A percentile compares a stretch with the other conserved stretches of the same genome.
phyloP scores from a whole-genome alignment of 2,329 filamentous ascomycete genomes.

The Calonectria ilicicola region DNA sequence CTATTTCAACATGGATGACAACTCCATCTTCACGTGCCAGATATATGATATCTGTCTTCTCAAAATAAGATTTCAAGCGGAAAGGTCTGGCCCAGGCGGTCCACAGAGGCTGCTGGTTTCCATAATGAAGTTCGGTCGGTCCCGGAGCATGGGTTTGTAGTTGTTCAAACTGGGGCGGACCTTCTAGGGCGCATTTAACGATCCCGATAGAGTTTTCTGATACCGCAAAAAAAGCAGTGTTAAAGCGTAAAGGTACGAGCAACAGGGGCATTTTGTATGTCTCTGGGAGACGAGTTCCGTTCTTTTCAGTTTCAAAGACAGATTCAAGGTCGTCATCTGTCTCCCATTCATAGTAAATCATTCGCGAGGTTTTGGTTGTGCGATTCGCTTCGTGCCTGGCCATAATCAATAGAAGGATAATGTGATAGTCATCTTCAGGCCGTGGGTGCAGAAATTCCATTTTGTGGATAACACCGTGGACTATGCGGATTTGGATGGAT shows the following conservation, averaged over 20 bases:
- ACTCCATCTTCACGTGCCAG: slow-evolving; percentile 89
- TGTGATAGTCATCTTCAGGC: slow-evolving; percentile 72
- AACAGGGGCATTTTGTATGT: slow-evolving; percentile 73
- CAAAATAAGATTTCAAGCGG: slow-evolving; percentile 72
- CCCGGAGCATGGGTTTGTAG: slow-evolving; percentile 56
- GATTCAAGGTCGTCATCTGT: slow-evolving; percentile 59
- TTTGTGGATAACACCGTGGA: slow-evolving; percentile 83
- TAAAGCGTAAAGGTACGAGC: slow-evolving; percentile 77
- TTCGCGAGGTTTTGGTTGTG: slow-evolving; percentile 53
- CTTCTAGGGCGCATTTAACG: slow-evolving; percentile 66
- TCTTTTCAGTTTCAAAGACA: slow-evolving; percentile 60
- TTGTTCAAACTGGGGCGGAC: slow-evolving; percentile 60
- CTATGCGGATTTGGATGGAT: slow-evolving; percentile 53
- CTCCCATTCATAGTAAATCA: slow-evolving; percentile 73
- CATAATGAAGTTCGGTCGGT: slow-evolving; percentile 60
- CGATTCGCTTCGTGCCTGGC: slow-evolving; percentile 53
- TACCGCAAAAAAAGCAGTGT: slow-evolving; percentile 78
- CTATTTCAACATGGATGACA: slow-evolving; percentile 79
- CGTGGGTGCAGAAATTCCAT: slow-evolving; percentile 87
- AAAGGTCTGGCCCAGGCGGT: slow-evolving; percentile 86
- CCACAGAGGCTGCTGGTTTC: slow-evolving; percentile 72
- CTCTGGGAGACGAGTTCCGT: slow-evolving; percentile 62
- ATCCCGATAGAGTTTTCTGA: slow-evolving; percentile 70
- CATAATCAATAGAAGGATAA: slow-evolving; percentile 80
- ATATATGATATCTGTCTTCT: slow-evolving; percentile 82